These are phyloP conservation scores for Persicaria maculosa DNA, from an alignment of 148 eudicot species.

Conservation along the genomic window DNA sequence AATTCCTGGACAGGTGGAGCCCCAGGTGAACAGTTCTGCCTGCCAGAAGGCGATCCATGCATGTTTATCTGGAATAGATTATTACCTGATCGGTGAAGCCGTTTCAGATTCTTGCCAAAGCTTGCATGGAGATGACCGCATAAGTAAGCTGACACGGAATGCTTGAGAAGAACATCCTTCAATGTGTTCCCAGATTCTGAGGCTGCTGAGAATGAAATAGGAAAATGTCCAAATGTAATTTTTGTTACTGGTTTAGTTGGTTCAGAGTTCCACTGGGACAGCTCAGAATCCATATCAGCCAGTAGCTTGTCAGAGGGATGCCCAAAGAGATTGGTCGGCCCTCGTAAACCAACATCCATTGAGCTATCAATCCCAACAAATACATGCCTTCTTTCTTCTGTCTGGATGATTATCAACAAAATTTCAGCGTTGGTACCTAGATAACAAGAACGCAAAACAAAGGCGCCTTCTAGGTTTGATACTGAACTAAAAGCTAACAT, in stretches of 20 bases:
- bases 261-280: conserved; percentile 61
- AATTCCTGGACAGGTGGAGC: conserved; percentile 38
- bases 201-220: conserved; percentile 73
- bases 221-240: conserved; percentile 83
- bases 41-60: conserved; percentile 25
- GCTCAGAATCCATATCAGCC: conserved; percentile 57
- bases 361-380: conserved; percentile 89
- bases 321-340: conserved; percentile 93
- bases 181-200: conserved; percentile 66
- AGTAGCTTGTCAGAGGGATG: conserved; percentile 76
- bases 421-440: neutral
- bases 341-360: conserved; percentile 70
- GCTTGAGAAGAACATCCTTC: conserved; percentile 52
- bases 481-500: neutral
- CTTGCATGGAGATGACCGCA: conserved; percentile 85
- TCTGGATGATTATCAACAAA: conserved; percentile 39
- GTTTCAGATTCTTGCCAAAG: conserved; percentile 77
- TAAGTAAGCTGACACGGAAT: conserved; percentile 67
- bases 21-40: conserved; percentile 28
- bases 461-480: neutral
- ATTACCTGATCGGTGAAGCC: conserved; percentile 47
- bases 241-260: conserved; percentile 52
- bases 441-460: conserved; percentile 15
- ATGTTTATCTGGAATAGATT: conserved; percentile 48
- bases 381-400: conserved; percentile 58